Evolutionary conservation across 768 basidiomycete species (phyloP).

Genomic region (Erythrobasidium yunnanense): DNA sequence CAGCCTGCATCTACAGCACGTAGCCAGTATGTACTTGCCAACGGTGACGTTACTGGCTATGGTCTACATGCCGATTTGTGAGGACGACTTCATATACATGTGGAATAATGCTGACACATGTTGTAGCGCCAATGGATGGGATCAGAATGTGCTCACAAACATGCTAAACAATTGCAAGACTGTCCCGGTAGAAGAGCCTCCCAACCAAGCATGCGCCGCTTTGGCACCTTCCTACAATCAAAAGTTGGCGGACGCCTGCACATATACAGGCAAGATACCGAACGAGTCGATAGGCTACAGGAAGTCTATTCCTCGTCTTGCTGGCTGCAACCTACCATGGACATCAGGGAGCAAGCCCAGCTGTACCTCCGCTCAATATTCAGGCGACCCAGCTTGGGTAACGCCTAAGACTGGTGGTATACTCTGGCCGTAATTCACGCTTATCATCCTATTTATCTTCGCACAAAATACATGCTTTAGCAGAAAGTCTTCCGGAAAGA

Average conservation of each 20-base stretch:
- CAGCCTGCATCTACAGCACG: no score
- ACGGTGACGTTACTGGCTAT: constrained; percentile 57
- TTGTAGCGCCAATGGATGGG: constrained; percentile 49
- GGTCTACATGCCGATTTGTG: constrained; percentile 55
- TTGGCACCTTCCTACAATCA: neutral
- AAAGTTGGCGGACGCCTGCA: neutral
- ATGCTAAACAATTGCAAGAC: constrained; percentile 45
- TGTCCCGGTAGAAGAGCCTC: constrained; percentile 10
- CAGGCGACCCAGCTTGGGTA: neutral
- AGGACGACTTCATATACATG: neutral
- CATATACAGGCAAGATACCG: constrained; percentile 2
- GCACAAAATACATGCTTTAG: no score
- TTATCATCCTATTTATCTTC: no score
- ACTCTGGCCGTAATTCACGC: constrained; percentile 4
- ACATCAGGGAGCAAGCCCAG: neutral
- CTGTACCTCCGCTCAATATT: neutral
- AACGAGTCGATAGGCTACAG: neutral
- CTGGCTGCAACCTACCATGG: constrained; percentile 16
- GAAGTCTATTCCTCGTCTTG: neutral
- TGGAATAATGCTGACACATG: no score
- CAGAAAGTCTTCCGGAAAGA: no score
- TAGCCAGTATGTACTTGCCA: constrained; percentile 39
- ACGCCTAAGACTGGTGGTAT: neutral
- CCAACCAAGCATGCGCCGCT: constrained; percentile 1
- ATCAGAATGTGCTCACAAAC: constrained; percentile 48